phyloP scores from a whole-genome alignment of 139 green algal species.

The Coccomyxa sp. region DNA sequence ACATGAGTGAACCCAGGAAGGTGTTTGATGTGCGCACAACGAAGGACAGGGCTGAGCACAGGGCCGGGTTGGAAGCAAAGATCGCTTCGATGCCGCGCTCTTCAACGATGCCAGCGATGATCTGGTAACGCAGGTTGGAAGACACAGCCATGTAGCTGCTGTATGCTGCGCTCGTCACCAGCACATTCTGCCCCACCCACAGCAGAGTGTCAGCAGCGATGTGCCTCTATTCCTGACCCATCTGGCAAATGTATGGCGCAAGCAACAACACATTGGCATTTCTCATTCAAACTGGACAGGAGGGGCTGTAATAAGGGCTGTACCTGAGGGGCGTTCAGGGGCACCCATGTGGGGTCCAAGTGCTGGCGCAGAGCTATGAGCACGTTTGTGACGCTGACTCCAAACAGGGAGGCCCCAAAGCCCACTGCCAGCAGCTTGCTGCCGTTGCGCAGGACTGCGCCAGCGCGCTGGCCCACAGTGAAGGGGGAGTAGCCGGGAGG shows the following conservation, averaged over 20 bases:
- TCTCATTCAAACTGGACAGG: neutral
- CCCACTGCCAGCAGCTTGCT: conserved; percentile 87
- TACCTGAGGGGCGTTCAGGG: conserved; percentile 53
- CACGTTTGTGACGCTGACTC: conserved; percentile 87
- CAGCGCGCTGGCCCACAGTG: conserved; percentile 67
- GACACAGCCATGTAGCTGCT: conserved; percentile 92
- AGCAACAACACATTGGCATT: too few species aligned
- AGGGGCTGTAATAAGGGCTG: neutral
- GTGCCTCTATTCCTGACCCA: neutral
- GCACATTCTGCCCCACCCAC: conserved; percentile 58
- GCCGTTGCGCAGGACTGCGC: conserved; percentile 81
- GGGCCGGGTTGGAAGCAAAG: conserved; percentile 57
- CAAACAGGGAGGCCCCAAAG: conserved; percentile 71
- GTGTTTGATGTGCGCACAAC: conserved; percentile 82
- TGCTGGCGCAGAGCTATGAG: conserved; percentile 53
- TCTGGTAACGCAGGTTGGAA: conserved; percentile 72
- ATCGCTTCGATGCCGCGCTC: conserved; percentile 87
- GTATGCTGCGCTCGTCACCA: conserved; percentile 77
- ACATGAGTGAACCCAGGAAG: conserved; percentile 87
- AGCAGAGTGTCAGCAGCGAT: neutral
- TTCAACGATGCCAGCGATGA: conserved; percentile 90
- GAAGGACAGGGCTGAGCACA: conserved; percentile 76
- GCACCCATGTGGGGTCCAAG: conserved; percentile 66
- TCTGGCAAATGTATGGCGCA: neutral
- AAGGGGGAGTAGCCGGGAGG: conserved; percentile 55